These are phyloP conservation scores for Tephrocybe rancida DNA, from an alignment of 768 basidiomycete genomes.

Conservation along the genomic window DNA sequence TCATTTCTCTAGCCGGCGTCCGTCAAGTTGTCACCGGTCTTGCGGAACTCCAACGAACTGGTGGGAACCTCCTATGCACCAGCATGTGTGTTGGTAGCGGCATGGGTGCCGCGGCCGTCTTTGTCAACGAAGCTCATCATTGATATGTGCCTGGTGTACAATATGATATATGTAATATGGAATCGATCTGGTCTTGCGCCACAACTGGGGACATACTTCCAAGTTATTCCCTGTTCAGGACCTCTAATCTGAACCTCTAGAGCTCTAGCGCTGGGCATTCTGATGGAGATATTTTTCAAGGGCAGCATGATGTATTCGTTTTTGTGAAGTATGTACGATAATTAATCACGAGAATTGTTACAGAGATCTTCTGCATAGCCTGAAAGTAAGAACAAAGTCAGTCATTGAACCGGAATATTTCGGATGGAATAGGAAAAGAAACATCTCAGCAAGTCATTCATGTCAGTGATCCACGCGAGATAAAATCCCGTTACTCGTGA, in stretches of 20 bases:
- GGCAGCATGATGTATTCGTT: too few relatives aligned
- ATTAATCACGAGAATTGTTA: too few relatives aligned
- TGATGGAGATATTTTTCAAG: too few relatives aligned
- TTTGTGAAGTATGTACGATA: too few relatives aligned
- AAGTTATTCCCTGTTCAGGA: too few relatives aligned
- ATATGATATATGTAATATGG: not conserved
- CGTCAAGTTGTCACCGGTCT: conserved; percentile 91
- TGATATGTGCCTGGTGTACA: not conserved
- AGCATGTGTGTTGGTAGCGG: conserved; percentile 82
- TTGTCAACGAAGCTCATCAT: conserved; percentile 65
- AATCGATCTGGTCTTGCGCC: not conserved
- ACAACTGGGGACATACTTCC: not conserved
- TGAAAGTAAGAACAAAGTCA: not conserved
- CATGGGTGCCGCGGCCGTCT: conserved; percentile 85
- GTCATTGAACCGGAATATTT: not conserved
- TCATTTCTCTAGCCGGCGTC: conserved; percentile 60
- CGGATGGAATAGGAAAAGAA: conserved; percentile 36
- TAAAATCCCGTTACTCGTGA: conserved; percentile 31
- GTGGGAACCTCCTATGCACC: conserved; percentile 75
- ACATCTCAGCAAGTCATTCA: conserved; percentile 82
- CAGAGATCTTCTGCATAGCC: not conserved
- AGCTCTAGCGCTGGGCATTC: too few relatives aligned
- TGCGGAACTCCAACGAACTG: conserved; percentile 71
- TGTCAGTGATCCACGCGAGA: conserved; percentile 71
- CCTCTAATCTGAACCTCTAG: too few relatives aligned